Evolutionary conservation across 306 rosid species (phyloP).

Genomic region (Medicago truncatula): MtrunA17r5.0-ANR NC_053049.1:33149001-33149500

Average conservation of each 20-base stretch:
- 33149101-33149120: constrained; percentile 1
- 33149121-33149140: not conserved
- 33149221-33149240: too few relatives aligned
- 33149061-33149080: not conserved
- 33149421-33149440: constrained; percentile 87
- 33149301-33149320: constrained; percentile 16
- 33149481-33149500: constrained; percentile 45
- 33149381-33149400: constrained; percentile 25
- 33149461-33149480: constrained; percentile 76
- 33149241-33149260: constrained; percentile 11
- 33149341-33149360: constrained; percentile 35
- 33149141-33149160: not conserved
- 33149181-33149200: constrained; percentile 18
- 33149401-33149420: constrained; percentile 70
- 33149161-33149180: constrained; percentile 12
- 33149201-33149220: too few relatives aligned
- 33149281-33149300: constrained; percentile 11
- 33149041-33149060: not conserved
- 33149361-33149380: constrained; percentile 16
- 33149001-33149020: too few relatives aligned
- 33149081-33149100: not conserved
- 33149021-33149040: not conserved
- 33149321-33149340: constrained; percentile 34
- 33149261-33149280: constrained; percentile 24
- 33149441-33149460: constrained; percentile 75